These are phyloP conservation scores for Ophiosphaerella narmari DNA, from an alignment of 2,329 filamentous ascomycete genomes.

Conservation along the genomic window DNA sequence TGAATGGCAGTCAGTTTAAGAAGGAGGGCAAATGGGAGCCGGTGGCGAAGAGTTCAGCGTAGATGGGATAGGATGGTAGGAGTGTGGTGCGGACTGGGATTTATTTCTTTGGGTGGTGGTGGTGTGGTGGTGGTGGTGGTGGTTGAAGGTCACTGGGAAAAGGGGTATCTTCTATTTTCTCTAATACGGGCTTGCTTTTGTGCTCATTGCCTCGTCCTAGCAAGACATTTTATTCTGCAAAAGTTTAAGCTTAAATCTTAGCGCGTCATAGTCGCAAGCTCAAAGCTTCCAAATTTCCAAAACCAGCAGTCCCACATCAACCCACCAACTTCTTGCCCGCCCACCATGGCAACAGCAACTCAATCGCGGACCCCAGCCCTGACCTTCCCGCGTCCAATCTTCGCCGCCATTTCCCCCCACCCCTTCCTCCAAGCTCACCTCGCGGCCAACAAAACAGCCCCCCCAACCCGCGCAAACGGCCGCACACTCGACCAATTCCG, in stretches of 20 bases:
- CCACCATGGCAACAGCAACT: slow-evolving; percentile 29
- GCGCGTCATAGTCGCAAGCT: slow-evolving; percentile 25
- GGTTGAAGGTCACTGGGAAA: too few relatives aligned
- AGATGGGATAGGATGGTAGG: background rate
- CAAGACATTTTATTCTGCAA: background rate
- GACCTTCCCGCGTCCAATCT: slow-evolving; percentile 68
- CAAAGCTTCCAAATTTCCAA: slow-evolving; percentile 34
- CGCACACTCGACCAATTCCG: slow-evolving; percentile 73
- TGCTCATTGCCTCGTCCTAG: too few relatives aligned
- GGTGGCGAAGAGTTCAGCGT: slow-evolving; percentile 1
- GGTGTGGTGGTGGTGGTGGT: too few relatives aligned
- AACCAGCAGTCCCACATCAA: slow-evolving; percentile 2
- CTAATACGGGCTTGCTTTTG: too few relatives aligned
- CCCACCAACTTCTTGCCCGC: too few relatives aligned
- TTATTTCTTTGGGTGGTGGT: too few relatives aligned
- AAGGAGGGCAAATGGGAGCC: slow-evolving; percentile 45
- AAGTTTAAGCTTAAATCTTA: slow-evolving; percentile 18
- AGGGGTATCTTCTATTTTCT: too few relatives aligned
- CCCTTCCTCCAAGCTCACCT: slow-evolving; percentile 91
- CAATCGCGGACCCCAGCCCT: slow-evolving; percentile 39
- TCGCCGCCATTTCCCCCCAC: slow-evolving; percentile 86
- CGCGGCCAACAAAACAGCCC: slow-evolving; percentile 60
- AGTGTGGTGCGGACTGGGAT: too few relatives aligned
- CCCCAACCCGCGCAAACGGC: slow-evolving; percentile 78
- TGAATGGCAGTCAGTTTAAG: slow-evolving; percentile 39